Evolutionary conservation across 2,329 filamentous ascomycete species (phyloP).

Genomic region (Fusarium sulawesiense): DNA sequence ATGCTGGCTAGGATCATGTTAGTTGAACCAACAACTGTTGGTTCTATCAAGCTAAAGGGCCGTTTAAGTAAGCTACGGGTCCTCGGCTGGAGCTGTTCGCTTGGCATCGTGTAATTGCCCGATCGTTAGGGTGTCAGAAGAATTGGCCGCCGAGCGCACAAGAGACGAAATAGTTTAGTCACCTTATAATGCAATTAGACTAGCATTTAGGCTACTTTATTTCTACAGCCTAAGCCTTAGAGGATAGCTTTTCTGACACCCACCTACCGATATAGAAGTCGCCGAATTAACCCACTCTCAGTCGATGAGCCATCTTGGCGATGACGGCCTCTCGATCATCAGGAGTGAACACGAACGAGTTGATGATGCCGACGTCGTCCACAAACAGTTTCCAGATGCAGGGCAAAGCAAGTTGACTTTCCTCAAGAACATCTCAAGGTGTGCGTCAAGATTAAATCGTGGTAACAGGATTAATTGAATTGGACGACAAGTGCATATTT

Average conservation of each 20-base stretch:
- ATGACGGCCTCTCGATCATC: constrained; percentile 63
- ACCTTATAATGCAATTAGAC: no score
- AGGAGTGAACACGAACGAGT: constrained; percentile 62
- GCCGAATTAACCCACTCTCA: constrained; percentile 55
- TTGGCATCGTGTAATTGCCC: not conserved
- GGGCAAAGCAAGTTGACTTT: no score
- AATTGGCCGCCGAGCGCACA: no score
- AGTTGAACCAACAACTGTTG: constrained; percentile 3
- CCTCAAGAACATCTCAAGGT: no score
- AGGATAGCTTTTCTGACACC: no score
- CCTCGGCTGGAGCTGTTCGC: constrained; percentile 7
- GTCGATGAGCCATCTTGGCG: constrained; percentile 66
- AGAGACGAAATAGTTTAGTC: no score
- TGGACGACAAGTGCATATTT: no score
- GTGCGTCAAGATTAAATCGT: no score
- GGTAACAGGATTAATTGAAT: no score
- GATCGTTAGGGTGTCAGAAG: no score
- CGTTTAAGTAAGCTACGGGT: not conserved
- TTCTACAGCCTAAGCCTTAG: no score
- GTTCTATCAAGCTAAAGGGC: not conserved
- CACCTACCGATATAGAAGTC: not conserved
- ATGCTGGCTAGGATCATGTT: constrained; percentile 4
- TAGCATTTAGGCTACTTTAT: rapidly evolving
- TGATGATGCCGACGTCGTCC: constrained; percentile 63
- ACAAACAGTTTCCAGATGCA: constrained; percentile 41